Evolutionary conservation across 1,139 yeast species (phyloP).

Genomic region (Kodamaea arcana): DNA sequence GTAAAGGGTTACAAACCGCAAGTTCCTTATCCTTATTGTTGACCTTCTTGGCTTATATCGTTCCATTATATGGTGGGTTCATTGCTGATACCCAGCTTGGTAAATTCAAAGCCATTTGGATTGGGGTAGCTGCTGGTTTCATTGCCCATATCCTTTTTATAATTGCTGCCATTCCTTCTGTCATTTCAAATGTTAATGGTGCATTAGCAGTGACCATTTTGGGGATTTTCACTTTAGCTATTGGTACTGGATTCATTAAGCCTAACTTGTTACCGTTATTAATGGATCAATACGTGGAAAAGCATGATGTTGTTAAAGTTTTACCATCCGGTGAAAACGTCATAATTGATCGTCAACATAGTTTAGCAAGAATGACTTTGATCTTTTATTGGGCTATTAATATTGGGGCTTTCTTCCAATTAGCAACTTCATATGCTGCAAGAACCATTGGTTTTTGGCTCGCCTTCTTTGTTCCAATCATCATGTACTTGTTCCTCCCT

Average conservation of each 20-base stretch:
- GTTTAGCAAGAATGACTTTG: slow-evolving; percentile 25
- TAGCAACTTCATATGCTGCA: slow-evolving; percentile 25
- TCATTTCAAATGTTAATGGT: slow-evolving; percentile 21
- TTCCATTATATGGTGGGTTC: slow-evolving; percentile 77
- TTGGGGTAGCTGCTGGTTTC: slow-evolving; percentile 54
- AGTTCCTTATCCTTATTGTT: slow-evolving; percentile 72
- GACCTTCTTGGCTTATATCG: slow-evolving; percentile 79
- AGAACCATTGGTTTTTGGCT: slow-evolving; percentile 24
- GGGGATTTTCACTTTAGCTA: slow-evolving; percentile 57
- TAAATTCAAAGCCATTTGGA: slow-evolving; percentile 55
- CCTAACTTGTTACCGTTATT: slow-evolving; percentile 74
- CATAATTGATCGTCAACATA: slow-evolving; percentile 23
- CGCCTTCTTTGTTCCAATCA: slow-evolving; percentile 47
- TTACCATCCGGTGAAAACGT: slow-evolving; percentile 23
- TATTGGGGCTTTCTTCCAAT: slow-evolving; percentile 21
- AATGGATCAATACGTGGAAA: slow-evolving; percentile 61
- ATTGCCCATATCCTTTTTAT: slow-evolving; percentile 63
- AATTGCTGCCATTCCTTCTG: slow-evolving; percentile 65
- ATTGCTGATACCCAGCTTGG: slow-evolving; percentile 74
- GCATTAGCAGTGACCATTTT: slow-evolving; percentile 42
- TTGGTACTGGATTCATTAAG: slow-evolving; percentile 83
- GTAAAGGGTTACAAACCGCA: slow-evolving; percentile 60
- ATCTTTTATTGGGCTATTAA: slow-evolving; percentile 26
- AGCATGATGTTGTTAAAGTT: slow-evolving; percentile 19
- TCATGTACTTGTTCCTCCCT: too few species aligned